Percentiles rank a stretch among this genome's conserved stretches.
These are phyloP conservation scores for Mycena vulgaris DNA, from an alignment of 768 basidiomycete species.

Conservation along the genomic window DNA sequence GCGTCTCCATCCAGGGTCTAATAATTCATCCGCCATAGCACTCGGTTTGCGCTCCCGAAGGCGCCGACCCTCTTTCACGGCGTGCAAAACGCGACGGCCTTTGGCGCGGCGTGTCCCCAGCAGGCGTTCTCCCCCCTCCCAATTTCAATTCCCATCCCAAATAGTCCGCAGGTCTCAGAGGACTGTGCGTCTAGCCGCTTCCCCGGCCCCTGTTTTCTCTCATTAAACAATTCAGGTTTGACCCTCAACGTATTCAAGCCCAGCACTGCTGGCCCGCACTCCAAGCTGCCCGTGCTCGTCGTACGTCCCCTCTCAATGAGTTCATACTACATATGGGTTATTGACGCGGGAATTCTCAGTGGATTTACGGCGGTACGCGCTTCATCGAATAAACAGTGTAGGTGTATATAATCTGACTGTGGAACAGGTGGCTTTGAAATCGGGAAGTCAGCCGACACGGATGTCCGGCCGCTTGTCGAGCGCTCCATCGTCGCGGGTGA, in stretches of 20 bases:
- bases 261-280: background rate
- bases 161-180: slow-evolving; percentile 9
- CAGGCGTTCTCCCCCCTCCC: background rate
- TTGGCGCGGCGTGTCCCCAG: slow-evolving; percentile 51
- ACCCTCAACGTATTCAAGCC: slow-evolving; percentile 28
- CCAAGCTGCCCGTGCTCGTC: slow-evolving; percentile 28
- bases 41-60: slow-evolving; percentile 54
- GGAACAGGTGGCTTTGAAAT: slow-evolving; percentile 20
- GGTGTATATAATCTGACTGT: background rate
- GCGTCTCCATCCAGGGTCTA: too few species aligned
- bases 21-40: slow-evolving; percentile 33
- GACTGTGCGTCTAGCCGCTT: slow-evolving; percentile 11
- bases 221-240: slow-evolving; percentile 1
- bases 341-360: background rate
- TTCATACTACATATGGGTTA: too few species aligned
- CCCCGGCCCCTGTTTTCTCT: background rate
- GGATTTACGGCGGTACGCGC: slow-evolving; percentile 22
- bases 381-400: background rate
- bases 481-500: background rate
- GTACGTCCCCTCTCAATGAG: background rate
- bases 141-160: background rate
- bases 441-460: background rate
- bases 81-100: slow-evolving; percentile 51
- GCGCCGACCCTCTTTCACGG: slow-evolving; percentile 49
- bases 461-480: background rate